Percentiles rank a stretch among this genome's conserved stretches.
These are phyloP conservation scores for Myxozyma mucilagina DNA, from an alignment of 805 yeast genomes.

Conservation along the genomic window DNA sequence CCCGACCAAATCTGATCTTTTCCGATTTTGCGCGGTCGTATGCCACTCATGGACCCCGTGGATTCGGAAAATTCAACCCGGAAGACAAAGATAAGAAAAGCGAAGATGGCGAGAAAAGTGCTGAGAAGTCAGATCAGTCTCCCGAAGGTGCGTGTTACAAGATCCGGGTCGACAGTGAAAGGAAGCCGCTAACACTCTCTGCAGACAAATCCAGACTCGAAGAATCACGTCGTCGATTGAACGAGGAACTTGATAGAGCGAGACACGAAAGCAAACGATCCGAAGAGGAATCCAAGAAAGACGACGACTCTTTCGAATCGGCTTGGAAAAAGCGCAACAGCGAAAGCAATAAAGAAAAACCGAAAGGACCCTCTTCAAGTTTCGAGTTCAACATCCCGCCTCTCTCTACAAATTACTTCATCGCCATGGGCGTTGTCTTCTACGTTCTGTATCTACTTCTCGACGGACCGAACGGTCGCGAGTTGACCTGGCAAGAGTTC, in stretches of 20 bases:
- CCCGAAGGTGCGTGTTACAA: neutral
- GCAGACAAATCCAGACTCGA: constrained; percentile 1
- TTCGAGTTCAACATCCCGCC: constrained; percentile 29
- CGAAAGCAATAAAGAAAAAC: constrained; percentile 1
- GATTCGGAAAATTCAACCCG: constrained; percentile 11
- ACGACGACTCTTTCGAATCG: neutral
- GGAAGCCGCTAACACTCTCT: neutral
- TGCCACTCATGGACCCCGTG: constrained; percentile 8
- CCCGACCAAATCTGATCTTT: neutral
- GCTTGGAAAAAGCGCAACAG: neutral
- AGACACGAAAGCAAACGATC: neutral
- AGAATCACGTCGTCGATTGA: constrained; percentile 8
- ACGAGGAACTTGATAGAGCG: constrained; percentile 17
- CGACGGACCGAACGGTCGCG: constrained; percentile 38
- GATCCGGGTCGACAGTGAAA: neutral
- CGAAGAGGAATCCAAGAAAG: neutral
- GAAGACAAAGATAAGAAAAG: constrained; percentile 1
- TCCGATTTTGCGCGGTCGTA: neutral
- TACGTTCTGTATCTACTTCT: constrained; percentile 15
- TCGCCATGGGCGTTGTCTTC: constrained; percentile 7
- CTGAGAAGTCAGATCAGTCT: neutral
- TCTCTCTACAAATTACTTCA: constrained; percentile 9
- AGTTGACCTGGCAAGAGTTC: constrained; percentile 91
- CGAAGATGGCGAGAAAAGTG: neutral
- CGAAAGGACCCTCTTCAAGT: neutral